Conservation (phyloP, 2,329 filamentous ascomycete species). For the Neonectria ditissima region DNA sequence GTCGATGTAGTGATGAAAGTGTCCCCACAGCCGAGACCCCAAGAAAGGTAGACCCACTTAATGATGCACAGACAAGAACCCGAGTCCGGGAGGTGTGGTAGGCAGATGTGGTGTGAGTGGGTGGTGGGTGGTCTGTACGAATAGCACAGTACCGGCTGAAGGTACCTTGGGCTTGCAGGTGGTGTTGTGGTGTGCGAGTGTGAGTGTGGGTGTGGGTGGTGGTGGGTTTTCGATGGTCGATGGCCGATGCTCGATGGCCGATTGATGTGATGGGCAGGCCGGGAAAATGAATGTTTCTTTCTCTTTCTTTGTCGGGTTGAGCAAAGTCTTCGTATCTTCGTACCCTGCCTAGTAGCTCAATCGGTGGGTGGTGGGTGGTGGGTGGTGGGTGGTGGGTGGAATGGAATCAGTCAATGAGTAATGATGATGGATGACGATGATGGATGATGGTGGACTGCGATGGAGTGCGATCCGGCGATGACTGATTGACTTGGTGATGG, state of each 20-base stretch:
- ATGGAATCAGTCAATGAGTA: constrained; percentile 10
- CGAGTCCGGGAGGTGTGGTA: constrained; percentile 20
- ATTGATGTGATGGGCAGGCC: constrained; percentile 1
- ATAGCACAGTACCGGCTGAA: constrained; percentile 6
- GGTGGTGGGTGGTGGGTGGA: constrained; percentile 3
- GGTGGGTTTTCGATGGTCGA: constrained; percentile 20
- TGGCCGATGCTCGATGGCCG: constrained; percentile 5
- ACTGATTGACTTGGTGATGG: constrained; percentile 16
- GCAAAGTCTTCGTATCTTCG: background rate
- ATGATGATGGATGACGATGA: constrained; percentile 19
- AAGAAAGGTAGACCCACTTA: constrained; percentile 27
- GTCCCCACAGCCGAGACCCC: constrained; percentile 27
- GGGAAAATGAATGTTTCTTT: background rate
- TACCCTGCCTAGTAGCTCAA: background rate
- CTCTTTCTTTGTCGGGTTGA: background rate
- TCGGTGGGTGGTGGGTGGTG: background rate
- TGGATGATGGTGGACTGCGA: background rate
- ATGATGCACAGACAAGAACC: constrained; percentile 32
- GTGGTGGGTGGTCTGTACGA: constrained; percentile 13
- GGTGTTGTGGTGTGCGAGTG: too few relatives aligned
- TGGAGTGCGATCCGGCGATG: constrained; percentile 13
- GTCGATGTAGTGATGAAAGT: constrained; percentile 19
- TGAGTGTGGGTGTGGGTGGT: background rate
- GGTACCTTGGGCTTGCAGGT: background rate
- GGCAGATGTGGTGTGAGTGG: constrained; percentile 10